Percentiles rank a stretch among this genome's conserved stretches.
phyloP scores from a whole-genome alignment of 768 basidiomycete species.

The Chalciporus piperatus region DNA sequence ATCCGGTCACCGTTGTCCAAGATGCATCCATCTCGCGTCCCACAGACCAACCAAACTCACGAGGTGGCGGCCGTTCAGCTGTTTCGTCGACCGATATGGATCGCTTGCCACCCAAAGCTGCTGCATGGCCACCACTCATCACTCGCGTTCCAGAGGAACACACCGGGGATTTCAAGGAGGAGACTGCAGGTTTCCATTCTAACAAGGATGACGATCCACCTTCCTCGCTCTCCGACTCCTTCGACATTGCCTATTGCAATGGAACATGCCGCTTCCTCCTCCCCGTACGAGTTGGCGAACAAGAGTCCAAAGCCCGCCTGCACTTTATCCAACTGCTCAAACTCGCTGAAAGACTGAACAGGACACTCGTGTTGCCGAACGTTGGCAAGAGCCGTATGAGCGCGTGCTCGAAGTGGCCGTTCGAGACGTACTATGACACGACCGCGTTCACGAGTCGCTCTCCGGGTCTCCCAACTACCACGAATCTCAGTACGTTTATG shows the following conservation, averaged over 20 bases:
- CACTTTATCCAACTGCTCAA: conserved; percentile 52
- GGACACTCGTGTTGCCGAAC: conserved; percentile 60
- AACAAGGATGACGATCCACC: not conserved
- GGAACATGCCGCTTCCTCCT: conserved; percentile 46
- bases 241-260: conserved; percentile 24
- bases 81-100: not conserved
- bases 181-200: not conserved
- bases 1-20: not conserved
- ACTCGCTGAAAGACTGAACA: conserved; percentile 48
- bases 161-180: not conserved
- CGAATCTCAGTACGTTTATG: conserved; percentile 38
- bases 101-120: not conserved
- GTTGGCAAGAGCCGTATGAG: conserved; percentile 56
- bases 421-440: conserved; percentile 50
- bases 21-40: not conserved
- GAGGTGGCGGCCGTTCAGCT: not conserved
- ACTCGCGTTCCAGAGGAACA: conserved; percentile 33
- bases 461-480: conserved; percentile 17
- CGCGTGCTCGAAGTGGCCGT: conserved; percentile 47
- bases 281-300: conserved; percentile 50
- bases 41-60: not conserved
- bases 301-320: conserved; percentile 55
- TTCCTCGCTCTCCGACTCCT: conserved; percentile 1
- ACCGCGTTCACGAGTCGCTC: conserved; percentile 10
- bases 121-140: conserved; percentile 34